These are phyloP conservation scores for Ensete glaucum DNA, from an alignment of 176 grass and related monocot species.

Conservation along the genomic window DNA sequence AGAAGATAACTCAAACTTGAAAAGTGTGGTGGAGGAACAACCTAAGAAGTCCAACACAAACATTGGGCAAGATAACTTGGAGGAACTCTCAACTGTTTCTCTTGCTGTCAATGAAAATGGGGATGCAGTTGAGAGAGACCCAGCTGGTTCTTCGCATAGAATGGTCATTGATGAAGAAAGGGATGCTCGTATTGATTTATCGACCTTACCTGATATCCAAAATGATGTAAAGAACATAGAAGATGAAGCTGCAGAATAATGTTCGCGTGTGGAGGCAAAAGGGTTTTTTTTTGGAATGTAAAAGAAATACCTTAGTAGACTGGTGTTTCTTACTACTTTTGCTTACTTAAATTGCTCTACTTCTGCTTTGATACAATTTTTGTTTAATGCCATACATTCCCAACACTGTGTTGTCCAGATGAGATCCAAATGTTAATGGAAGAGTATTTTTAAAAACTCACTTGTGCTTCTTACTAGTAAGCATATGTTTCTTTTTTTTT, in stretches of 20 bases:
- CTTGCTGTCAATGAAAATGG: background rate
- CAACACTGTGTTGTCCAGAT: background rate
- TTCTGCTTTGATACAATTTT: background rate
- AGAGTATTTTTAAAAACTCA: background rate
- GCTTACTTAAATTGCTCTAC: background rate
- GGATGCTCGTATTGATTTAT: slow-evolving; percentile 5
- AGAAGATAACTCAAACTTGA: background rate
- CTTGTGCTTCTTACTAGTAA: background rate
- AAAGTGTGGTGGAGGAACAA: background rate
- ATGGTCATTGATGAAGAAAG: background rate
- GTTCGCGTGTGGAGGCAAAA: background rate
- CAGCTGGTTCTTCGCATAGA: slow-evolving; percentile 1
- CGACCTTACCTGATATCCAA: slow-evolving; percentile 1
- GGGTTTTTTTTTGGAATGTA: background rate
- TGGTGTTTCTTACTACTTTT: background rate
- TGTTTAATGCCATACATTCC: slow-evolving; percentile 1
- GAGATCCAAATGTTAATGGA: slow-evolving; percentile 1
- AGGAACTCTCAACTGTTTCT: background rate
- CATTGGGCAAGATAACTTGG: background rate
- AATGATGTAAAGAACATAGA: background rate
- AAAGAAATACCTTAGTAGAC: background rate
- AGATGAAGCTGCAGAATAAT: slow-evolving; percentile 20
- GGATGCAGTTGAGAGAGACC: background rate
- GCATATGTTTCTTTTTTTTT: background rate
- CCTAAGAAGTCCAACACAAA: background rate